Conservation (phyloP, 1,284 basidiomycete species). For the Ceratobasidium sp. region DNA sequence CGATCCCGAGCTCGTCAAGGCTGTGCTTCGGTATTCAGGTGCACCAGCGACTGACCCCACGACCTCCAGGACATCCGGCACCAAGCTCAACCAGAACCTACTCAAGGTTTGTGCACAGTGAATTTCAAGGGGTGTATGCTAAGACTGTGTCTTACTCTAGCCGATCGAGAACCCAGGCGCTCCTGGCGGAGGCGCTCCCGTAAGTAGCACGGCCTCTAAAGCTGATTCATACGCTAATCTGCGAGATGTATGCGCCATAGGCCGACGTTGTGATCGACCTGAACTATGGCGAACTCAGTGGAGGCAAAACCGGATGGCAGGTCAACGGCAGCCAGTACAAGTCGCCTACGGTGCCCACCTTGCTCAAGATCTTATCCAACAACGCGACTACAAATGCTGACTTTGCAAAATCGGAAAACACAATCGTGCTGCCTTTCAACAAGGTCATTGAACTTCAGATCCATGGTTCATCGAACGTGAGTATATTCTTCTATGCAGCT, state of each 20-base stretch:
- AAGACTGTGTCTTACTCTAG: not conserved
- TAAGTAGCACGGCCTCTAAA: conserved; percentile 13
- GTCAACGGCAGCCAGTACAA: conserved; percentile 43
- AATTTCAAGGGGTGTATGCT: too few species aligned
- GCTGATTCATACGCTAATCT: not conserved
- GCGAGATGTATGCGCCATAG: not conserved
- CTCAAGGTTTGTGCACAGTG: conserved; percentile 14
- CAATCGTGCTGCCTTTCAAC: conserved; percentile 37
- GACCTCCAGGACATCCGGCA: conserved; percentile 53
- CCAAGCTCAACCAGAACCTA: conserved; percentile 40
- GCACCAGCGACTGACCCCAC: conserved; percentile 57
- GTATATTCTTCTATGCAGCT: not conserved
- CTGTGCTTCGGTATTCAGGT: conserved; percentile 61
- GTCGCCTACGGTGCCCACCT: conserved; percentile 27
- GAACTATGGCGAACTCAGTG: conserved; percentile 26
- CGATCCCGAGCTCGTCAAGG: conserved; percentile 54
- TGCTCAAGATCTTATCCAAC: conserved; percentile 36
- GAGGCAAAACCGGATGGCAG: conserved; percentile 35
- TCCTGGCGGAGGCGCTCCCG: conserved; percentile 34
- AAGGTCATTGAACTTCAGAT: conserved; percentile 37
- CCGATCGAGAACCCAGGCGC: conserved; percentile 41
- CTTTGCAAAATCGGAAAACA: conserved; percentile 32
- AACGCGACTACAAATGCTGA: conserved; percentile 24
- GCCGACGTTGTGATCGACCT: conserved; percentile 36
- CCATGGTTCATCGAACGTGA: conserved; percentile 23